Conservation (phyloP, 2,329 filamentous ascomycete species). For the Bipolaris cookei region DNA sequence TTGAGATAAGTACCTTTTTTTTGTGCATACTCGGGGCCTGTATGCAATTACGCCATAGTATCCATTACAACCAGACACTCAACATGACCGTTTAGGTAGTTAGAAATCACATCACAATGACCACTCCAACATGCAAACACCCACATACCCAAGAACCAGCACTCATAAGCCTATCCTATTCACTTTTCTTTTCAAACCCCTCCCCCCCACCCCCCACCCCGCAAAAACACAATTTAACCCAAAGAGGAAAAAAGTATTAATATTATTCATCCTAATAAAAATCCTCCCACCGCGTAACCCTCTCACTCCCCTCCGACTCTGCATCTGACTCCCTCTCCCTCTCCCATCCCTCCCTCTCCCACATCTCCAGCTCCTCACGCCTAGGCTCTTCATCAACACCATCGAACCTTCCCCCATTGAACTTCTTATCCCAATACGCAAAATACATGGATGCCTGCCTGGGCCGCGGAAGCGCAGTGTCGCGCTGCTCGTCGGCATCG, state of each 20-base stretch:
- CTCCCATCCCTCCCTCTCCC: background rate
- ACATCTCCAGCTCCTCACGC: constrained; percentile 7
- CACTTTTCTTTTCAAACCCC: too few species aligned
- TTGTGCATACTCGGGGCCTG: too few species aligned
- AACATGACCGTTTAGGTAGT: too few species aligned
- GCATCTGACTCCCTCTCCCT: background rate
- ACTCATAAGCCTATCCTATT: too few species aligned
- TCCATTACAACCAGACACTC: too few species aligned
- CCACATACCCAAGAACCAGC: too few species aligned
- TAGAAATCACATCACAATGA: too few species aligned
- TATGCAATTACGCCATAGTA: too few species aligned
- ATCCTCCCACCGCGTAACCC: constrained; percentile 2
- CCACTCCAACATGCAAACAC: too few species aligned
- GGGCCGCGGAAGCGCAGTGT: constrained; percentile 9
- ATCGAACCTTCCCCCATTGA: constrained; percentile 11
- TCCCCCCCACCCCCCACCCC: too few species aligned
- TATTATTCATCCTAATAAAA: background rate
- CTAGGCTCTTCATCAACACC: constrained; percentile 8
- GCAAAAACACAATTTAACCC: too few species aligned
- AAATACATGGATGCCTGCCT: constrained; percentile 15
- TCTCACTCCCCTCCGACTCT: background rate
- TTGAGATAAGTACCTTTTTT: too few species aligned
- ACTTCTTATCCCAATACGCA: constrained; percentile 5
- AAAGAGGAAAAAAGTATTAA: background rate
- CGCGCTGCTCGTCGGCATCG: background rate